Evolutionary conservation across 2,329 filamentous ascomycete genomes (phyloP).

Genomic region (Zymoseptoria brevis): DNA sequence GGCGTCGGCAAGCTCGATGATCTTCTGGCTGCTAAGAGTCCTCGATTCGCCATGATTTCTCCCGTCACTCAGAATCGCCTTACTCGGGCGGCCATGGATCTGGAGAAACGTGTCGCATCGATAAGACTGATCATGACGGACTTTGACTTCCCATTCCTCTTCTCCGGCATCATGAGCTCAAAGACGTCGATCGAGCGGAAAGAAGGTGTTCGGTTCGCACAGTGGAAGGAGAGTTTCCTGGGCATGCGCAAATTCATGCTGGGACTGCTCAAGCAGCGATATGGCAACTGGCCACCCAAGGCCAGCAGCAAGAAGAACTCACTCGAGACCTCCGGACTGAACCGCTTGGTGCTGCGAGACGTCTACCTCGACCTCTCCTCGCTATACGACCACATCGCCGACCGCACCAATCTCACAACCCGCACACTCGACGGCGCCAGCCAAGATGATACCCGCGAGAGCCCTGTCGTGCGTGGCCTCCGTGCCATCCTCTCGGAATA

Average conservation of each 20-base stretch:
- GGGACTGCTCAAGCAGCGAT: conserved; percentile 59
- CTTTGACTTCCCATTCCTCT: conserved; percentile 87
- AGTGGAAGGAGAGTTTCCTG: conserved; percentile 68
- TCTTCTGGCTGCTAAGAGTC: conserved; percentile 59
- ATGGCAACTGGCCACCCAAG: conserved; percentile 82
- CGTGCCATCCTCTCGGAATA: conserved; percentile 78
- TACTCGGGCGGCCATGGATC: conserved; percentile 71
- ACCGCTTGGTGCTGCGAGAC: conserved; percentile 70
- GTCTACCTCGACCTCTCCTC: conserved; percentile 80
- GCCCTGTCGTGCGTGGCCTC: conserved; percentile 60
- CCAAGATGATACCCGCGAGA: conserved; percentile 45
- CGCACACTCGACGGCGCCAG: conserved; percentile 63
- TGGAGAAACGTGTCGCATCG: conserved; percentile 62
- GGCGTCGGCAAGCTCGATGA: conserved; percentile 76
- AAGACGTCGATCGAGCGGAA: conserved; percentile 70
- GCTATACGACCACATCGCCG: conserved; percentile 81
- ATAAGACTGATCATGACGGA: conserved; percentile 68
- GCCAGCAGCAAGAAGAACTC: conserved; percentile 86
- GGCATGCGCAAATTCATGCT: conserved; percentile 68
- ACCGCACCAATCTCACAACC: conserved; percentile 69
- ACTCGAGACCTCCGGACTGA: conserved; percentile 77
- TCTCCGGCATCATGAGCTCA: conserved; percentile 79
- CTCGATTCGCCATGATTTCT: conserved; percentile 64
- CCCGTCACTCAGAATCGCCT: conserved; percentile 67
- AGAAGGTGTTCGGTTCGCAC: conserved; percentile 67